Conservation (phyloP, 805 yeast genomes). For the Priceomyces carsonii region DNA sequence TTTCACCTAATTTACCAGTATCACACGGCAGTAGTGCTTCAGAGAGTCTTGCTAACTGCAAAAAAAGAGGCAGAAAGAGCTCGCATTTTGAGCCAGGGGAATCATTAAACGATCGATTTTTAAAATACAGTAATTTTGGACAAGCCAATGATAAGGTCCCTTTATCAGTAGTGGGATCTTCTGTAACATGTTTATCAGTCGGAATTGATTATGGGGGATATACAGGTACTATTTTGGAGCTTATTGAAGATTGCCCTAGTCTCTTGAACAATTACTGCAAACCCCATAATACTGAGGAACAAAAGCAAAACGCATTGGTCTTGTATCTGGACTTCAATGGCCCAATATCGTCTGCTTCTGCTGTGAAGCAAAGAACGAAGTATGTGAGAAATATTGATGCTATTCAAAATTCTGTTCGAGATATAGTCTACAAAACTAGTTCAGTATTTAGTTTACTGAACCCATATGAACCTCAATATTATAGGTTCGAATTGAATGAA, state of each 20-base stretch:
- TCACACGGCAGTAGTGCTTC: too few relatives aligned
- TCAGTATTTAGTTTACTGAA: constrained; percentile 17
- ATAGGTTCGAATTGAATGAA: constrained; percentile 26
- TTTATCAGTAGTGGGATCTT: constrained; percentile 10
- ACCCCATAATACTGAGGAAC: constrained; percentile 4
- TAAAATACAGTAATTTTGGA: background rate
- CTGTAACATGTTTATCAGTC: constrained; percentile 20
- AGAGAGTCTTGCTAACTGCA: too few relatives aligned
- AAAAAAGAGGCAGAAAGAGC: constrained; percentile 5
- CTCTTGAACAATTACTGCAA: constrained; percentile 8
- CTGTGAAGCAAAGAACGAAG: constrained; percentile 11
- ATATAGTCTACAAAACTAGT: constrained; percentile 23
- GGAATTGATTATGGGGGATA: constrained; percentile 21
- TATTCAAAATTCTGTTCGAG: constrained; percentile 16
- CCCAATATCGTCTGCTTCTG: constrained; percentile 5
- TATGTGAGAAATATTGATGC: constrained; percentile 13
- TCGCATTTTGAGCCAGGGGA: background rate
- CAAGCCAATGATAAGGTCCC: background rate
- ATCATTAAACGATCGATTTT: background rate
- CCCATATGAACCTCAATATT: constrained; percentile 35
- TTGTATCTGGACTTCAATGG: constrained; percentile 2
- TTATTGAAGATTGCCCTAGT: constrained; percentile 4
- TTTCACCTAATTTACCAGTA: too few relatives aligned
- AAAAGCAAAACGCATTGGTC: constrained; percentile 1
- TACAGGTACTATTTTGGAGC: constrained; percentile 14